Conservation (phyloP, 768 basidiomycete genomes). For the Boletellus emodensis region DNA sequence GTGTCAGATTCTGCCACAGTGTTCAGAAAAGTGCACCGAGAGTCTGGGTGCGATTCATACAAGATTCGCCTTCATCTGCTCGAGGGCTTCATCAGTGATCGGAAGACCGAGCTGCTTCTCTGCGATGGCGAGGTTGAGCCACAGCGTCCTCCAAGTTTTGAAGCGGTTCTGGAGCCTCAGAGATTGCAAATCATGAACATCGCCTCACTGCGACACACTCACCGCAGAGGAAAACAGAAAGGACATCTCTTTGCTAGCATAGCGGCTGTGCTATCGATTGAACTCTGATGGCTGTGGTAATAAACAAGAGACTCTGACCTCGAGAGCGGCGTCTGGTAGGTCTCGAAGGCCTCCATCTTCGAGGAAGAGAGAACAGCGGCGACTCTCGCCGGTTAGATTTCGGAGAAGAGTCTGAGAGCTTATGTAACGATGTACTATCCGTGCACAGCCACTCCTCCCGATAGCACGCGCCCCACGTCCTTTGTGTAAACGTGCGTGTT, state of each 20-base stretch:
- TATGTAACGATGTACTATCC: too few relatives aligned
- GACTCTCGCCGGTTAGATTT: not conserved
- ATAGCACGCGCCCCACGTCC: too few relatives aligned
- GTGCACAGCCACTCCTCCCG: too few relatives aligned
- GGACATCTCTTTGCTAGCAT: constrained; percentile 99
- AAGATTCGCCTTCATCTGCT: constrained; percentile 91
- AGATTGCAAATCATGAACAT: not conserved
- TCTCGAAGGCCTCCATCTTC: constrained; percentile 61
- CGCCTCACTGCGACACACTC: constrained; percentile 24
- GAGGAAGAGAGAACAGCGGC: not conserved
- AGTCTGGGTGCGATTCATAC: constrained; percentile 35
- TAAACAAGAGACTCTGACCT: constrained; percentile 43
- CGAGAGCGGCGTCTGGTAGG: constrained; percentile 78
- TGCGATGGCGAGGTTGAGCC: constrained; percentile 94
- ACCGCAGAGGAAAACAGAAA: constrained; percentile 94
- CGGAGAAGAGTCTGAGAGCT: too few relatives aligned
- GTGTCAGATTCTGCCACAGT: constrained; percentile 65
- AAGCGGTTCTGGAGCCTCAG: constrained; percentile 71
- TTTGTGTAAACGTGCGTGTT: too few relatives aligned
- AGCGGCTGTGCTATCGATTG: constrained; percentile 57
- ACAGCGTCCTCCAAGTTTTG: constrained; percentile 90
- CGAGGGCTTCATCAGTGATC: constrained; percentile 86
- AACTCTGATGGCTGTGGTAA: not conserved
- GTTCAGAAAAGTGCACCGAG: constrained; percentile 3
- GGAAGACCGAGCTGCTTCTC: constrained; percentile 93